Conservation (phyloP, 768 basidiomycete genomes). For the Russula emetica region DNA sequence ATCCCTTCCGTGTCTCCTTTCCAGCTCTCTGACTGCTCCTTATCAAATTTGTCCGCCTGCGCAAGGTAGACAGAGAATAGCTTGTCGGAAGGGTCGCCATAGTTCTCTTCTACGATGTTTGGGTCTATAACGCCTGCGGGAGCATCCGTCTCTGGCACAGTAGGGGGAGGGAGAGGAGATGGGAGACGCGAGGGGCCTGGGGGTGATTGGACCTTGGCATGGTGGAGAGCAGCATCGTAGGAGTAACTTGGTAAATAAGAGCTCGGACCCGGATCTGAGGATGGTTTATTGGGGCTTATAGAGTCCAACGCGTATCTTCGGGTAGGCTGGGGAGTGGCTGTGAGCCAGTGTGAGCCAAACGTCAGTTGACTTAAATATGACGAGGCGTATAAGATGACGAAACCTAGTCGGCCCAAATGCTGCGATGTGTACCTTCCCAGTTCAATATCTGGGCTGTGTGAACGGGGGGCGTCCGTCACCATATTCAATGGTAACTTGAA, state of each 20-base stretch:
- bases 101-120: conserved; percentile 9
- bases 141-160: neutral
- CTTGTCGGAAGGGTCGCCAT: conserved; percentile 18
- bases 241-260: conserved; percentile 19
- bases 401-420: conserved; percentile 1
- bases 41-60: conserved; percentile 23
- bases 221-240: conserved; percentile 2
- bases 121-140: neutral
- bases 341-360: too few species aligned
- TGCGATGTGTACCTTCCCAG: neutral
- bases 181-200: neutral
- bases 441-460: conserved; percentile 20
- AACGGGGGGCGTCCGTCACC: neutral
- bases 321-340: neutral
- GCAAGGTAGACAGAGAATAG: conserved; percentile 25
- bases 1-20: conserved; percentile 29
- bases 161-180: neutral
- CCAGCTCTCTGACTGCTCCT: conserved; percentile 25
- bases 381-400: neutral
- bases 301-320: neutral
- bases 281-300: neutral
- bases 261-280: neutral
- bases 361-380: neutral
- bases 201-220: neutral
- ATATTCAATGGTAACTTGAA: neutral